These are phyloP conservation scores for Phytophthora palmivora DNA, from an alignment of 352 stramenopile species.

Conservation along the genomic window DNA sequence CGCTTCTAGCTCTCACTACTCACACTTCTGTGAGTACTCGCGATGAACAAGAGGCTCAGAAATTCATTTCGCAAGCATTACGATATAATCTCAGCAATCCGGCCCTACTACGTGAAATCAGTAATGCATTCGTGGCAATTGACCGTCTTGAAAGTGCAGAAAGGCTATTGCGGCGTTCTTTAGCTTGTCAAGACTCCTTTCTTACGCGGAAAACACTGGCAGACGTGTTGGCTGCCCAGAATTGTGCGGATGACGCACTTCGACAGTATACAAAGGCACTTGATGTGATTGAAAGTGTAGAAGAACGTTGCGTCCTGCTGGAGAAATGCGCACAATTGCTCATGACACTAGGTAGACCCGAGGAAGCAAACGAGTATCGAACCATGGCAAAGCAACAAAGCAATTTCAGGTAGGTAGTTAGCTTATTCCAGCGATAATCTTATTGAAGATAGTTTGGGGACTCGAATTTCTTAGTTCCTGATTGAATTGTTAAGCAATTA, in stretches of 20 bases:
- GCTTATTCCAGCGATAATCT: constrained; percentile 11
- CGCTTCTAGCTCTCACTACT: constrained; percentile 55
- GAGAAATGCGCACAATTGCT: constrained; percentile 71
- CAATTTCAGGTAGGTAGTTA: constrained; percentile 38
- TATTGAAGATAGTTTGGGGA: constrained; percentile 11
- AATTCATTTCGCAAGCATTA: constrained; percentile 68
- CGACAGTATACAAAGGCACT: constrained; percentile 73
- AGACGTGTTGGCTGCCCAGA: constrained; percentile 80
- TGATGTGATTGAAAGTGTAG: constrained; percentile 40
- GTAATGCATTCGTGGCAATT: constrained; percentile 79
- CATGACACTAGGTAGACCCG: constrained; percentile 67
- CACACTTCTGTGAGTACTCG: constrained; percentile 30
- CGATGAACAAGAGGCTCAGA: constrained; percentile 53
- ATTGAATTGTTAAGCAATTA: constrained; percentile 16
- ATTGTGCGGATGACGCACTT: constrained; percentile 79
- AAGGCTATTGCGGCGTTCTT: constrained; percentile 64
- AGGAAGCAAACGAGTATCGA: constrained; percentile 75
- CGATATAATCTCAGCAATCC: constrained; percentile 68
- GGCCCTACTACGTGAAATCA: constrained; percentile 77
- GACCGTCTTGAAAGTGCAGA: constrained; percentile 82
- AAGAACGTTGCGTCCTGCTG: constrained; percentile 57
- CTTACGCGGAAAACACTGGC: constrained; percentile 80
- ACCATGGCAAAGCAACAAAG: constrained; percentile 51
- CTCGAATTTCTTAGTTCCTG: background rate
- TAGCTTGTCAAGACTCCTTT: constrained; percentile 75